phyloP scores from a whole-genome alignment of 2,329 filamentous ascomycete species.

The Colletotrichum caudatum region DNA sequence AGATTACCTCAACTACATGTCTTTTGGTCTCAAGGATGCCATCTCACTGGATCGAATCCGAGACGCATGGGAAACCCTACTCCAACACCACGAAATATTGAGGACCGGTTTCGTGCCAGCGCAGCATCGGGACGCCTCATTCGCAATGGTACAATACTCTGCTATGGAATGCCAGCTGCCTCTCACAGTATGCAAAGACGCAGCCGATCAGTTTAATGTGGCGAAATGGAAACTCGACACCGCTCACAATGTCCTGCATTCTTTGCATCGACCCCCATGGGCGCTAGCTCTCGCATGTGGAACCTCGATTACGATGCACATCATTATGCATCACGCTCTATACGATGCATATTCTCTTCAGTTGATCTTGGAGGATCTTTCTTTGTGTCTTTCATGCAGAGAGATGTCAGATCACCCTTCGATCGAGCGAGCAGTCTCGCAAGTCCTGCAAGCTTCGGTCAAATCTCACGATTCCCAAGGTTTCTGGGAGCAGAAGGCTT shows the following conservation, averaged over 20 bases:
- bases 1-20: slow-evolving; percentile 82
- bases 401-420: slow-evolving; percentile 17
- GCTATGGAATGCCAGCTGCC: slow-evolving; percentile 38
- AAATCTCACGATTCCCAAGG: slow-evolving; percentile 50
- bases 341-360: slow-evolving; percentile 86
- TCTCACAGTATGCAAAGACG: slow-evolving; percentile 40
- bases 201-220: slow-evolving; percentile 47
- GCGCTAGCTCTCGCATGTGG: slow-evolving; percentile 61
- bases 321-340: slow-evolving; percentile 80
- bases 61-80: slow-evolving; percentile 70
- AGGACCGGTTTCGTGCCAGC: slow-evolving; percentile 78
- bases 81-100: slow-evolving; percentile 74
- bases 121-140: slow-evolving; percentile 70
- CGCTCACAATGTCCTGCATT: slow-evolving; percentile 51
- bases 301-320: slow-evolving; percentile 52
- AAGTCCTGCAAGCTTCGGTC: slow-evolving; percentile 55
- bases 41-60: slow-evolving; percentile 58
- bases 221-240: slow-evolving; percentile 54
- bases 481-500: slow-evolving; percentile 74
- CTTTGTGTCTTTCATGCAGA: slow-evolving; percentile 45
- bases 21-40: slow-evolving; percentile 60
- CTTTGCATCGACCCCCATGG: slow-evolving; percentile 73
- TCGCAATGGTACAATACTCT: slow-evolving; percentile 78
- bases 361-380: slow-evolving; percentile 72
- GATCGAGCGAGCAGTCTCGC: slow-evolving; percentile 54